Conservation (phyloP, 176 grass and related monocot species). For the Carex myosuroides region DNA sequence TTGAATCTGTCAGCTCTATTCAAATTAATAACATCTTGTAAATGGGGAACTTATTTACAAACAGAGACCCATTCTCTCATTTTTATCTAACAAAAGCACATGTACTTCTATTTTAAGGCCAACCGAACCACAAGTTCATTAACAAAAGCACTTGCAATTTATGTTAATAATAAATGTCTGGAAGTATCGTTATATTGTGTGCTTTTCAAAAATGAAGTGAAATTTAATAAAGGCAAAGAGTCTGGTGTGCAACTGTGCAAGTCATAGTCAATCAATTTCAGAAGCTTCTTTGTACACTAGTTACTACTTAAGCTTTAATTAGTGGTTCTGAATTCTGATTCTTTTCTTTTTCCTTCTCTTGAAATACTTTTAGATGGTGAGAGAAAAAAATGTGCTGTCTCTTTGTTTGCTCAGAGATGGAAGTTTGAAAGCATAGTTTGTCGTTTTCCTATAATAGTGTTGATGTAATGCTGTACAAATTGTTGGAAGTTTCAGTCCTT, state of each 20-base stretch:
- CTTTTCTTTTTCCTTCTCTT: background rate
- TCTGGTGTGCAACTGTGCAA: background rate
- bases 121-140: background rate
- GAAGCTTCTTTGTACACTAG: background rate
- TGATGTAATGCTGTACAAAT: background rate
- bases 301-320: background rate
- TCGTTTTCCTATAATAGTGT: background rate
- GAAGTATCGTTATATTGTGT: too few species aligned
- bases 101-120: background rate
- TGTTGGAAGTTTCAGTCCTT: background rate
- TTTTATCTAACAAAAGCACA: background rate
- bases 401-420: constrained; percentile 8
- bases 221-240: background rate
- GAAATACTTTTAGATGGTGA: background rate
- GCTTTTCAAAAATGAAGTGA: background rate
- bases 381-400: constrained; percentile 3
- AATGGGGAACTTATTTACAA: background rate
- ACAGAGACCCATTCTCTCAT: background rate
- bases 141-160: background rate
- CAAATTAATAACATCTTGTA: background rate
- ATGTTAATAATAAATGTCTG: background rate
- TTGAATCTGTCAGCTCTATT: background rate
- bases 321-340: constrained; percentile 6
- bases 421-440: constrained; percentile 13
- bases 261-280: constrained; percentile 5